These are phyloP conservation scores for Alternaria longipes DNA, from an alignment of 2,329 filamentous ascomycete genomes.

Conservation along the genomic window DNA sequence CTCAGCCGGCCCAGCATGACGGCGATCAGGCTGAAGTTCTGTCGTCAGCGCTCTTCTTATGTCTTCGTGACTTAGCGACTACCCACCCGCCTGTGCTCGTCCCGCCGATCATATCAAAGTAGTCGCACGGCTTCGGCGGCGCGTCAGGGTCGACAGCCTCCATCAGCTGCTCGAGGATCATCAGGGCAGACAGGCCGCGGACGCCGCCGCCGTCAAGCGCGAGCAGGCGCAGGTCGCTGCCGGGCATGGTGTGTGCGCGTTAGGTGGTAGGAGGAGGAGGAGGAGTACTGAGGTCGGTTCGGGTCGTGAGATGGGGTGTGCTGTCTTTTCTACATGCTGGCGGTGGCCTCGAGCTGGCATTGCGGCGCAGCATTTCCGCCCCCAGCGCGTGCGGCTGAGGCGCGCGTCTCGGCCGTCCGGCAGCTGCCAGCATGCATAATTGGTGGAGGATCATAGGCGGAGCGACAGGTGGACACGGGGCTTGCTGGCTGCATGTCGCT, in stretches of 20 bases:
- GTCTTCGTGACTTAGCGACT: background rate
- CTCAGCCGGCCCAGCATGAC: conserved; percentile 19
- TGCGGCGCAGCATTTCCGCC: background rate
- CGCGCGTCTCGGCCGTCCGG: no score
- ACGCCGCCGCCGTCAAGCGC: conserved; percentile 21
- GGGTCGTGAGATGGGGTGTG: background rate
- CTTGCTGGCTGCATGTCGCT: conserved; percentile 21
- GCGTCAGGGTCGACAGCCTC: conserved; percentile 14
- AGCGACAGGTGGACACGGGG: conserved; percentile 11
- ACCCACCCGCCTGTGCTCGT: conserved; percentile 15
- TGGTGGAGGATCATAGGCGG: background rate
- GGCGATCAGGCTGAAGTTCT: conserved; percentile 16
- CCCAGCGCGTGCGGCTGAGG: background rate
- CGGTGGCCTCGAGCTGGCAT: background rate
- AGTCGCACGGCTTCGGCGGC: conserved; percentile 21
- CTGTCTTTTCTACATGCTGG: background rate
- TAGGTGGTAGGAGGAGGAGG: no score
- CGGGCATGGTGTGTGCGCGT: background rate
- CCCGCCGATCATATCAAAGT: conserved; percentile 24
- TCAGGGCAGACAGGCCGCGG: conserved; percentile 18
- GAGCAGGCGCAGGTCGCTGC: conserved; percentile 14
- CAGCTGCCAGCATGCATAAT: background rate
- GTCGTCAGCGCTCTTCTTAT: background rate
- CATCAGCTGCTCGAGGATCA: conserved; percentile 24
- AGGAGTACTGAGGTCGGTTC: background rate